A percentile compares a stretch with the other conserved stretches of the same genome.
Conservation (phyloP, 768 basidiomycete genomes). For the Amanita fuliginea region DNA sequence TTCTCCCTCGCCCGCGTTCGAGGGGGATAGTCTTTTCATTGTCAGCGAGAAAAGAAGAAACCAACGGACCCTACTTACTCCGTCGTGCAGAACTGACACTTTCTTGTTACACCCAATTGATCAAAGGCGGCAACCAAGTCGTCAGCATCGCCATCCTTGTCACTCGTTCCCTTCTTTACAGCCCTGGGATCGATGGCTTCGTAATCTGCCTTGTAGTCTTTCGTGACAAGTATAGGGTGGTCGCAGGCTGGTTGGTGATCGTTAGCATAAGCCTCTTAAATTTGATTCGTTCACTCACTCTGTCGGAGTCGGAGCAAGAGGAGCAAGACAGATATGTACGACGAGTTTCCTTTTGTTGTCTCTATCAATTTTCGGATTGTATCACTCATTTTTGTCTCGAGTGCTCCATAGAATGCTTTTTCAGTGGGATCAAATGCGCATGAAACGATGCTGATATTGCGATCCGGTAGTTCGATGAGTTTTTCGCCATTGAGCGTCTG, state of each 20-base stretch:
- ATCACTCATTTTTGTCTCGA: constrained; percentile 57
- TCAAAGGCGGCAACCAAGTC: constrained; percentile 69
- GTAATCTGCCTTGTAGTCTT: constrained; percentile 61
- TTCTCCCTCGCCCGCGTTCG: constrained; percentile 26
- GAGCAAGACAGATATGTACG: constrained; percentile 61
- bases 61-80: constrained; percentile 34
- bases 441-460: constrained; percentile 57
- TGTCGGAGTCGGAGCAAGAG: constrained; percentile 79
- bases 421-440: constrained; percentile 76
- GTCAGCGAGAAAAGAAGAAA: not conserved
- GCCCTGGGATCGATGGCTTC: constrained; percentile 67
- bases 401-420: constrained; percentile 62
- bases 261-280: not conserved
- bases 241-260: constrained; percentile 57
- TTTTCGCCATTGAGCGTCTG: constrained; percentile 67
- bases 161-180: constrained; percentile 35
- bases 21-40: constrained; percentile 23
- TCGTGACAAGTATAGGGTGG: constrained; percentile 74
- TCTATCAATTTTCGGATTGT: constrained; percentile 59
- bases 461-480: constrained; percentile 69
- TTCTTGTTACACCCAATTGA: constrained; percentile 55
- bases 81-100: constrained; percentile 70
- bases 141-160: constrained; percentile 51
- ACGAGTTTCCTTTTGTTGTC: constrained; percentile 38
- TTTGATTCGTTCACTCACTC: constrained; percentile 38